phyloP scores from a whole-genome alignment of 495 filamentous ascomycete species.

The Poronia punctata region DNA sequence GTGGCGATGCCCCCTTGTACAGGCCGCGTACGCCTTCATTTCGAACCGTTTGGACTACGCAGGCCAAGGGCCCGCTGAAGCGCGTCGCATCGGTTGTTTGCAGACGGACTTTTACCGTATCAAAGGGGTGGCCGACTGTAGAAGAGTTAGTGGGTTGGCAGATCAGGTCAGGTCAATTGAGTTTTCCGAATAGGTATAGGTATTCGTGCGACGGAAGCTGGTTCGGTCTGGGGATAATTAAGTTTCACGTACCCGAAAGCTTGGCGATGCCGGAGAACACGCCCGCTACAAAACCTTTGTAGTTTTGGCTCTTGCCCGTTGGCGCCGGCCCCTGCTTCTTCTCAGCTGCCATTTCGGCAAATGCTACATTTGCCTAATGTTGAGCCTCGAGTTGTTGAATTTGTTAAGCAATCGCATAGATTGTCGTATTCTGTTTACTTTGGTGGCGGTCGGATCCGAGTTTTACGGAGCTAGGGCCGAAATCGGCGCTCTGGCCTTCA shows the following conservation, averaged over 20 bases:
- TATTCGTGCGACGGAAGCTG: background rate
- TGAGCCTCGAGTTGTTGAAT: too few relatives aligned
- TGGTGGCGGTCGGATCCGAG: too few relatives aligned
- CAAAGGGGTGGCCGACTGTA: constrained; percentile 60
- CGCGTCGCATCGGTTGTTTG: constrained; percentile 74
- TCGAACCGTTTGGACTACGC: constrained; percentile 69
- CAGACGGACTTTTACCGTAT: constrained; percentile 92
- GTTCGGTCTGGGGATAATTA: too few relatives aligned
- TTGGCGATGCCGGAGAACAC: constrained; percentile 92
- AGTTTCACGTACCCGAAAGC: constrained; percentile 57
- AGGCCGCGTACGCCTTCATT: constrained; percentile 73
- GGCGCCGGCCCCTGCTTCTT: constrained; percentile 20
- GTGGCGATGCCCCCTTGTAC: constrained; percentile 89
- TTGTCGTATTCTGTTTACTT: too few relatives aligned
- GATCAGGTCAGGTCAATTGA: background rate
- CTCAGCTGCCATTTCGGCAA: constrained; percentile 19
- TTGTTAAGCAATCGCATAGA: too few relatives aligned
- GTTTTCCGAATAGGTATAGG: background rate
- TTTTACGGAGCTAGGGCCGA: too few relatives aligned
- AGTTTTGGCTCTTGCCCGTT: constrained; percentile 38
- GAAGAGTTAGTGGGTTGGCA: background rate
- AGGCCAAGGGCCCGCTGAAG: constrained; percentile 84
- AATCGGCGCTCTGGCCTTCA: too few relatives aligned
- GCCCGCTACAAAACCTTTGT: constrained; percentile 92
- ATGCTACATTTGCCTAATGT: background rate